These are phyloP conservation scores for Pholiota molesta DNA, from an alignment of 768 basidiomycete species.

Conservation along the genomic window DNA sequence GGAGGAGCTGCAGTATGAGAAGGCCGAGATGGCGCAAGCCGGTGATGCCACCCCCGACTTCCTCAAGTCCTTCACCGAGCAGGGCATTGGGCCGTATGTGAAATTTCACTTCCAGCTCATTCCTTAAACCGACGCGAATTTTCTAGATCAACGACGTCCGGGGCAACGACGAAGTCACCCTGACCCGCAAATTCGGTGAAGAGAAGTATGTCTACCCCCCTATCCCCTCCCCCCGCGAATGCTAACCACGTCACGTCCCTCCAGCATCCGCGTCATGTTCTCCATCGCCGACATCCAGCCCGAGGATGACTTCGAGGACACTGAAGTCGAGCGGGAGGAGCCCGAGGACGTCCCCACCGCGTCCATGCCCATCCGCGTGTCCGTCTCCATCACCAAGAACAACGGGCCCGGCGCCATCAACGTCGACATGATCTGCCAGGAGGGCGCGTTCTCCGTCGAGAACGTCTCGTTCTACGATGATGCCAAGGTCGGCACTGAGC, in stretches of 20 bases:
- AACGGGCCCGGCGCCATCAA: constrained; percentile 67
- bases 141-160: constrained; percentile 66
- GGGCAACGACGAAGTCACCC: constrained; percentile 80
- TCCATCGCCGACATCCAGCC: constrained; percentile 85
- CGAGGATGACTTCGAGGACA: constrained; percentile 37
- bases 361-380: constrained; percentile 75
- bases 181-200: constrained; percentile 87
- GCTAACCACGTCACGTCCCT: neutral
- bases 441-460: constrained; percentile 83
- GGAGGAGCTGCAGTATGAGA: constrained; percentile 88
- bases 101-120: neutral
- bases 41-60: constrained; percentile 63
- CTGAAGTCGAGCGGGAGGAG: constrained; percentile 32
- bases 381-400: constrained; percentile 84
- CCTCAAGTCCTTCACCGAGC: constrained; percentile 69
- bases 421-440: constrained; percentile 78
- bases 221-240: constrained; percentile 2
- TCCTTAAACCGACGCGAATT: neutral
- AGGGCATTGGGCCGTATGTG: constrained; percentile 81
- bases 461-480: constrained; percentile 88
- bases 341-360: constrained; percentile 32
- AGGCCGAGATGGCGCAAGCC: constrained; percentile 49
- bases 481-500: constrained; percentile 66
- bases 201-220: constrained; percentile 65
- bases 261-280: constrained; percentile 87